A percentile compares a stretch with the other conserved stretches of the same genome.
Conservation (phyloP, 2,329 filamentous ascomycete species). For the Ophidiomyces ophidiicola region DNA sequence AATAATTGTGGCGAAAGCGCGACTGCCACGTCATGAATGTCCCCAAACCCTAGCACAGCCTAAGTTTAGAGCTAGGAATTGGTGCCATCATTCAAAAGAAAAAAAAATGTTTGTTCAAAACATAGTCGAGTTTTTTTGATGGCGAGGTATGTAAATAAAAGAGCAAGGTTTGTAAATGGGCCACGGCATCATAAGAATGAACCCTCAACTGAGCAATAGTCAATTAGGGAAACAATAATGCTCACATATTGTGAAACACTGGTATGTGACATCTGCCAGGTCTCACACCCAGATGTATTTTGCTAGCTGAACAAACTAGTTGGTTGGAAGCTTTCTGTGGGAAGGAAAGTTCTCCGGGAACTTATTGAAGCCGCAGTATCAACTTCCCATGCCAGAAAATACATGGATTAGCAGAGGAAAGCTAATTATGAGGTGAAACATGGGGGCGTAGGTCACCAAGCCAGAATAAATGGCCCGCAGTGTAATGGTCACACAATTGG, state of each 20-base stretch:
- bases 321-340: too few relatives aligned
- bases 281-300: conserved; percentile 10
- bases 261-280: conserved; percentile 10
- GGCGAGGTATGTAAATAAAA: background rate
- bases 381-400: conserved; percentile 2
- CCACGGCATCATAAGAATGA: conserved; percentile 3
- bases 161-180: conserved; percentile 4
- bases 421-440: background rate
- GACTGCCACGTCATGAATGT: conserved; percentile 16
- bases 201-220: conserved; percentile 4
- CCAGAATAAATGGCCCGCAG: background rate
- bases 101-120: too few relatives aligned
- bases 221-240: conserved; percentile 10
- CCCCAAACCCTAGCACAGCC: conserved; percentile 9
- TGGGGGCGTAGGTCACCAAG: background rate
- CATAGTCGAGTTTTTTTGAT: too few relatives aligned
- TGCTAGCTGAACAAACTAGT: too few relatives aligned
- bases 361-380: too few relatives aligned
- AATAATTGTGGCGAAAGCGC: conserved; percentile 11
- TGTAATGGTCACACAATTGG: conserved; percentile 4
- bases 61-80: conserved; percentile 8
- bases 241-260: conserved; percentile 9
- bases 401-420: conserved; percentile 1
- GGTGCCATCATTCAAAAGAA: conserved; percentile 10
- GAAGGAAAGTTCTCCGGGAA: too few relatives aligned